Conservation (phyloP, 2,329 filamentous ascomycete species). For the Aspergillus hortae region DNA sequence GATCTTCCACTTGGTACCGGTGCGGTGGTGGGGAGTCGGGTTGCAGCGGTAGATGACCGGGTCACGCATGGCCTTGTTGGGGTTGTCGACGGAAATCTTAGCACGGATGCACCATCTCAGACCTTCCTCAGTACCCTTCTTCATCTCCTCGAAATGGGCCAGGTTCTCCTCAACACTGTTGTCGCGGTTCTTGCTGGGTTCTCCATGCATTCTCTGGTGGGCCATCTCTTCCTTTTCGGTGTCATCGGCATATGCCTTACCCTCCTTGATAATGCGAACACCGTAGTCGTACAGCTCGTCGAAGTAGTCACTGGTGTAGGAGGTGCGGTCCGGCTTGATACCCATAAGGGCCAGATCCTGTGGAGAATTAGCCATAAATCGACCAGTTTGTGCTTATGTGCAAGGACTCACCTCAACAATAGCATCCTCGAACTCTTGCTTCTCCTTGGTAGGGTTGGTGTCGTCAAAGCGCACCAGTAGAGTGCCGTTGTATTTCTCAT, state of each 20-base stretch:
- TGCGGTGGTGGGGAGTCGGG: conserved; percentile 59
- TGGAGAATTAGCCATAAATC: no score
- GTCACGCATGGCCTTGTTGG: conserved; percentile 93
- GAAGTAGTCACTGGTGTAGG: conserved; percentile 95
- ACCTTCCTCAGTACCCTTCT: conserved; percentile 74
- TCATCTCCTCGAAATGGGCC: conserved; percentile 89
- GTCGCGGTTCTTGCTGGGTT: conserved; percentile 77
- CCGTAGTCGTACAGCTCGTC: conserved; percentile 84
- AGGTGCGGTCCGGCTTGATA: conserved; percentile 79
- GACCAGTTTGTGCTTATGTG: no score
- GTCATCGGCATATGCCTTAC: conserved; percentile 90
- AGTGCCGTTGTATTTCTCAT: conserved; percentile 87
- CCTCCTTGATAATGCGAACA: conserved; percentile 77
- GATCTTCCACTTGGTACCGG: conserved; percentile 62
- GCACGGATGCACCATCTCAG: conserved; percentile 86
- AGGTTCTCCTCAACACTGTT: conserved; percentile 78
- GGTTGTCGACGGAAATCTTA: conserved; percentile 86
- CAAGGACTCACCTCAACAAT: conserved; percentile 61
- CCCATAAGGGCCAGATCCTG: conserved; percentile 82
- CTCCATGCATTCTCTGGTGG: conserved; percentile 76
- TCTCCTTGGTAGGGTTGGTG: conserved; percentile 96
- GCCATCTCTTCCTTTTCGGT: conserved; percentile 88
- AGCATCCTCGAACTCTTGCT: conserved; percentile 90
- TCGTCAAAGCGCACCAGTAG: conserved; percentile 92
- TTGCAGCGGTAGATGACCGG: conserved; percentile 98